Percentiles rank a stretch among this genome's conserved stretches.
Conservation (phyloP, 345 rosid genomes). For the Hirschfeldia incana region DNA sequence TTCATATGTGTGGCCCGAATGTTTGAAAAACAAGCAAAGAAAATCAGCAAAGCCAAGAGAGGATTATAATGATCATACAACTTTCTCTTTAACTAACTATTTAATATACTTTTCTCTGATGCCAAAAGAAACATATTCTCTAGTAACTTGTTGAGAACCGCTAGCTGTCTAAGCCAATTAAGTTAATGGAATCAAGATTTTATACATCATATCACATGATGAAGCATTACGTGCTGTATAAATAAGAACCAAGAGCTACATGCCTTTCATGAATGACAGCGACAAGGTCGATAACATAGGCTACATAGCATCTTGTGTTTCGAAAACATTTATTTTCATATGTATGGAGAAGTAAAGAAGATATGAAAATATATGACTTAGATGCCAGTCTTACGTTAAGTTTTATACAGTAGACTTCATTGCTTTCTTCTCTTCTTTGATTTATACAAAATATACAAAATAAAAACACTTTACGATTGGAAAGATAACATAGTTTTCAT, state of each 20-base stretch:
- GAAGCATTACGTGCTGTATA: conserved; percentile 28
- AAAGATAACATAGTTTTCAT: background rate
- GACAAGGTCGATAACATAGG: conserved; percentile 10
- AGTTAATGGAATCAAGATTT: conserved; percentile 27
- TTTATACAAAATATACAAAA: conserved; percentile 4
- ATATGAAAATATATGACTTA: background rate
- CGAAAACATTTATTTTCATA: background rate
- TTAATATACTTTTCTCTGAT: conserved; percentile 31
- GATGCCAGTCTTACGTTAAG: background rate
- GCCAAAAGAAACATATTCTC: conserved; percentile 33
- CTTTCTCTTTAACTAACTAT: conserved; percentile 59
- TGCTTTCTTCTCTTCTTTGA: conserved; percentile 12
- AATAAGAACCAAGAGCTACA: conserved; percentile 18
- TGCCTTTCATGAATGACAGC: conserved; percentile 9
- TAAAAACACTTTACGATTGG: background rate
- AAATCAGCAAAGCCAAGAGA: conserved; percentile 33
- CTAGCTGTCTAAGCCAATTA: background rate
- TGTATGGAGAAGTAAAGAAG: background rate
- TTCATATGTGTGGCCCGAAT: conserved; percentile 54
- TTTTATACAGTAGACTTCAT: background rate
- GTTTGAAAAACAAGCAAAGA: conserved; percentile 77
- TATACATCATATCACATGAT: conserved; percentile 18
- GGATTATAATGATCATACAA: conserved; percentile 43
- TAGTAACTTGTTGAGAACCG: conserved; percentile 28
- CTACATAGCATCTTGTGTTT: background rate